A percentile compares a stretch with the other conserved stretches of the same genome.
Conservation (phyloP, 2,329 filamentous ascomycete species). For the Cladosporium oxysporum region DNA sequence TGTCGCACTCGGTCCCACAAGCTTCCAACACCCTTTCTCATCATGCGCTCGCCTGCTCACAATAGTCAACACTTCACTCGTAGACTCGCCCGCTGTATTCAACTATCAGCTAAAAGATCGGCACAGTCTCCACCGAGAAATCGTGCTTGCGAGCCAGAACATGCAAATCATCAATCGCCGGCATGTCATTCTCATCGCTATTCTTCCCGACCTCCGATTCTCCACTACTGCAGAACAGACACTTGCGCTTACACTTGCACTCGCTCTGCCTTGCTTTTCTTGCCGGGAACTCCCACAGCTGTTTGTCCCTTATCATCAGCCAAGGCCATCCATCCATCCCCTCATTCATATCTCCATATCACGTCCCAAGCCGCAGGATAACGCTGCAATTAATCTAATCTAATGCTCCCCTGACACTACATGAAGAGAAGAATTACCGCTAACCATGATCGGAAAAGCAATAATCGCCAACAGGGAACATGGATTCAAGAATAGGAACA, state of each 20-base stretch:
- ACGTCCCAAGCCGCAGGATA: background rate
- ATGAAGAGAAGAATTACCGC: background rate
- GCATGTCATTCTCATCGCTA: background rate
- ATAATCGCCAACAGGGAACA: constrained; percentile 9
- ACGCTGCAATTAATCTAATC: background rate
- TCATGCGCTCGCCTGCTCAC: background rate
- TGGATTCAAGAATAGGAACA: background rate
- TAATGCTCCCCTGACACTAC: background rate
- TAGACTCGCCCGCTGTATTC: background rate
- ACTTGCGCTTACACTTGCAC: too few species aligned
- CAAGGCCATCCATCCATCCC: background rate
- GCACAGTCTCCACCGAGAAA: background rate
- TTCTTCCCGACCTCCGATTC: too few species aligned
- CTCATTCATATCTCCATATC: background rate
- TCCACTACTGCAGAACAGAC: too few species aligned
- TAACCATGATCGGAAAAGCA: background rate
- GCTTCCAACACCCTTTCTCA: background rate
- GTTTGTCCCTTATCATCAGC: background rate
- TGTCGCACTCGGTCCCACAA: background rate
- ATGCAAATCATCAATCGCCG: background rate
- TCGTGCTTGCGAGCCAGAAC: background rate
- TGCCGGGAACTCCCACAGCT: background rate
- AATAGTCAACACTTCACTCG: background rate
- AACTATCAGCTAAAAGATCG: background rate
- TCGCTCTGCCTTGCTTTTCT: background rate